A percentile compares a stretch with the other conserved stretches of the same genome.
These are phyloP conservation scores for Metschnikowia lunata DNA, from an alignment of 805 yeast genomes.

Conservation along the genomic window DNA sequence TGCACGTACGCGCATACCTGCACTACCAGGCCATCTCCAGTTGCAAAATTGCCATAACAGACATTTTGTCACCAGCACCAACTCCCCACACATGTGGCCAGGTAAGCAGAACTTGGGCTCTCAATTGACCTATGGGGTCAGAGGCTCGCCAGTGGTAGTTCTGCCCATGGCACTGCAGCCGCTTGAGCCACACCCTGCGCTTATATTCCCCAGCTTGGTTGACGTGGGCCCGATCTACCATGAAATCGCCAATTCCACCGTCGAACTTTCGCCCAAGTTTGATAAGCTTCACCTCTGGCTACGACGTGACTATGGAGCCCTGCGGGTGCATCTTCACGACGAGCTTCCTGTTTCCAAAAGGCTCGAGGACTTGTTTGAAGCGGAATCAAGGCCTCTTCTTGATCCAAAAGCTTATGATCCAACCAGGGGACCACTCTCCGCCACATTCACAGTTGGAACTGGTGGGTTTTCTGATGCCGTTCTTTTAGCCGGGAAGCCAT, in stretches of 20 bases:
- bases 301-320: neutral
- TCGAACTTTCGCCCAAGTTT: conserved; percentile 1
- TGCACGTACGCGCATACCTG: too few species aligned
- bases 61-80: too few species aligned
- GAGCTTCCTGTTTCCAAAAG: conserved; percentile 1
- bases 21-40: too few species aligned
- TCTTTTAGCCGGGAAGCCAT: conserved; percentile 3
- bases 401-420: conserved; percentile 11
- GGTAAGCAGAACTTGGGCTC: conserved; percentile 11
- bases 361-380: conserved; percentile 5
- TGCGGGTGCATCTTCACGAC: conserved; percentile 1
- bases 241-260: conserved; percentile 10
- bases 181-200: neutral
- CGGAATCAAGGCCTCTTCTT: conserved; percentile 12
- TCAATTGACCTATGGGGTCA: conserved; percentile 17
- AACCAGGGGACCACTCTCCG: conserved; percentile 7
- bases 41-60: too few species aligned
- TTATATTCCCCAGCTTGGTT: conserved; percentile 12
- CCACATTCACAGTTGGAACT: conserved; percentile 9
- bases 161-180: neutral
- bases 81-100: conserved; percentile 16
- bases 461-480: conserved; percentile 12
- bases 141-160: conserved; percentile 11
- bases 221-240: conserved; percentile 10
- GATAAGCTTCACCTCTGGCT: neutral